A percentile compares a stretch with the other conserved stretches of the same genome.
Conservation (phyloP, 495 filamentous ascomycete genomes). For the Melanomma pulvis-pyrius region DNA sequence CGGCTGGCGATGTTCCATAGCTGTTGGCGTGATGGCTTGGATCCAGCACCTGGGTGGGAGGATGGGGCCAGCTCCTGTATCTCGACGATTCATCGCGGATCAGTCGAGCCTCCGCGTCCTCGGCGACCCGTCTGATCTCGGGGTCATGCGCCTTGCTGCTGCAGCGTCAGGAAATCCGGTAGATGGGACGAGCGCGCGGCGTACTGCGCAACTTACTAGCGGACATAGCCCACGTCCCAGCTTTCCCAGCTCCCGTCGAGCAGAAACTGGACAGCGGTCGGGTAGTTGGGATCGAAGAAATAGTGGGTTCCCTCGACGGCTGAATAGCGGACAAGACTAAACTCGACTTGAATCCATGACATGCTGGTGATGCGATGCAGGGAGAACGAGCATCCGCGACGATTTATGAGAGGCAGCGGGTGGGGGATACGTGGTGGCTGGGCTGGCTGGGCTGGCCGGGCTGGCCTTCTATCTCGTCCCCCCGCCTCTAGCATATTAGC, state of each 20-base stretch:
- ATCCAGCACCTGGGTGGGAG: neutral
- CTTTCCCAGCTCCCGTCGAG: conserved; percentile 25
- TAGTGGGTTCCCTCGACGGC: conserved; percentile 25
- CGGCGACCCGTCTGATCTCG: conserved; percentile 20
- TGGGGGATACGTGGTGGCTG: conserved; percentile 10
- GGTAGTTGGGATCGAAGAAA: conserved; percentile 24
- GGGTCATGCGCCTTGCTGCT: conserved; percentile 17
- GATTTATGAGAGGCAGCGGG: conserved; percentile 1
- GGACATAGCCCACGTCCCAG: conserved; percentile 25
- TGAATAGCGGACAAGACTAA: conserved; percentile 23
- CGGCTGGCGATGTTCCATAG: neutral
- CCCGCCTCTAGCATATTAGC: conserved; percentile 10
- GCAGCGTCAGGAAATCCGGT: neutral
- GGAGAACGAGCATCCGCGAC: conserved; percentile 3
- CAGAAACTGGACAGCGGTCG: conserved; percentile 28
- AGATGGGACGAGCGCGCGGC: neutral
- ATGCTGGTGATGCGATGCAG: conserved; percentile 16
- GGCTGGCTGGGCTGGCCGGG: neutral
- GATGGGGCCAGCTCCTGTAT: conserved; percentile 10
- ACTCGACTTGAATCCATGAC: conserved; percentile 27
- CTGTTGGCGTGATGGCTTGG: neutral
- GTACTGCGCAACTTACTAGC: neutral
- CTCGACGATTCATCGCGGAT: neutral
- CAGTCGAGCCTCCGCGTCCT: conserved; percentile 18
- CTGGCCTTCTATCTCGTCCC: neutral